Conservation (phyloP, 2,329 filamentous ascomycete species). For the Trichoderma sp. region DNA sequence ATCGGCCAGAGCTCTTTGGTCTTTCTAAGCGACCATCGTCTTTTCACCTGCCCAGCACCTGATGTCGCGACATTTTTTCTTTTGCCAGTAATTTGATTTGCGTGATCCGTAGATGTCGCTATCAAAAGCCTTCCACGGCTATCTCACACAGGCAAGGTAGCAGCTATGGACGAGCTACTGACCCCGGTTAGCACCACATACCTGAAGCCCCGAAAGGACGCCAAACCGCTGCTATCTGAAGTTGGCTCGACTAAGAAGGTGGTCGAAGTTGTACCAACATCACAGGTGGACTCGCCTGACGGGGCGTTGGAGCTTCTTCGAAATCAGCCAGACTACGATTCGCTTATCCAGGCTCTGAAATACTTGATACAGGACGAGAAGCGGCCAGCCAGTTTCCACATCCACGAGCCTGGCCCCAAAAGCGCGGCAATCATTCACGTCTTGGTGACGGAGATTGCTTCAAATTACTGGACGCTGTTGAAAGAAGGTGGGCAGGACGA, state of each 20-base stretch:
- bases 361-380: conserved; percentile 48
- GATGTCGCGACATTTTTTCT: too few species aligned
- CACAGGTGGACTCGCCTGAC: conserved; percentile 39
- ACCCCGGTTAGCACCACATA: conserved; percentile 57
- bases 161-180: conserved; percentile 57
- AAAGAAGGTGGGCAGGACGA: conserved; percentile 43
- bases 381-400: conserved; percentile 29
- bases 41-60: neutral
- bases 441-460: conserved; percentile 72
- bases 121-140: neutral
- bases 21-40: neutral
- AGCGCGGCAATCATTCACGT: conserved; percentile 74
- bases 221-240: conserved; percentile 44
- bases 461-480: conserved; percentile 77
- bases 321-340: conserved; percentile 62
- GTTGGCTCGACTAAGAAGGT: conserved; percentile 33
- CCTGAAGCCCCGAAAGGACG: conserved; percentile 38
- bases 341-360: conserved; percentile 53
- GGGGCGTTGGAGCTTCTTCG: conserved; percentile 63
- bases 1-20: neutral
- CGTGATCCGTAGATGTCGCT: neutral
- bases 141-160: neutral
- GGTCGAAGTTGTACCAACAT: conserved; percentile 8
- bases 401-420: conserved; percentile 58
- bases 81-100: neutral